Evolutionary conservation across 2,329 filamentous ascomycete genomes (phyloP).

Genomic region (Diaporthe eres): DNA sequence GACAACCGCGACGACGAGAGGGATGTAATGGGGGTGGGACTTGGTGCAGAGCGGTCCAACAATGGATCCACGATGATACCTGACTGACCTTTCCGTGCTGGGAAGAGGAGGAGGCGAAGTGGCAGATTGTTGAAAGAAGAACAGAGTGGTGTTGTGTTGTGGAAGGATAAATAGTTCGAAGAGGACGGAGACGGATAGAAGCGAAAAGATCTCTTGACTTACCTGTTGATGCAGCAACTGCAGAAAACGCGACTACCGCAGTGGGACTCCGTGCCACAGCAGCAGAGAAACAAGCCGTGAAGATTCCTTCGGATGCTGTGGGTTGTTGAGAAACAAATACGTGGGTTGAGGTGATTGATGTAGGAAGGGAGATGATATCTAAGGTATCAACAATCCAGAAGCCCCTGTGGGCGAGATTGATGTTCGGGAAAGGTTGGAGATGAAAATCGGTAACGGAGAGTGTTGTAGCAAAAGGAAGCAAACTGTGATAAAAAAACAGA

Average conservation of each 20-base stretch:
- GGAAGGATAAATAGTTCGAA: neutral
- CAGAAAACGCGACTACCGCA: too few species aligned
- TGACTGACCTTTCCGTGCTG: neutral
- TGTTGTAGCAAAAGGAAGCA: neutral
- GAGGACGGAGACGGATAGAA: neutral
- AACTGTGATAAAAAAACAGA: neutral
- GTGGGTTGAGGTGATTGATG: neutral
- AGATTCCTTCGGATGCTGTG: neutral
- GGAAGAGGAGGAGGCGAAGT: neutral
- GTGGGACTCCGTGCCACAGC: accelerated
- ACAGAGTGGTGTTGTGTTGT: neutral
- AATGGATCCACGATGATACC: neutral
- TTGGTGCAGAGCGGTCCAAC: neutral
- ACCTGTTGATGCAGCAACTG: neutral
- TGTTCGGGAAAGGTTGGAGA: neutral
- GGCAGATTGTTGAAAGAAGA: neutral
- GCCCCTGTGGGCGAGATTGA: too few species aligned
- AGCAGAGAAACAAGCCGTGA: too few species aligned
- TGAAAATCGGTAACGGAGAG: too few species aligned
- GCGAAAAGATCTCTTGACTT: neutral
- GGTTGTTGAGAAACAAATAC: neutral
- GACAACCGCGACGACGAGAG: neutral
- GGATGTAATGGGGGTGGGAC: neutral
- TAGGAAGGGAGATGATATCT: accelerated
- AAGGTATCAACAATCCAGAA: neutral